These are phyloP conservation scores for Fusarium nisikadoi DNA, from an alignment of 2,329 filamentous ascomycete species.

Conservation along the genomic window DNA sequence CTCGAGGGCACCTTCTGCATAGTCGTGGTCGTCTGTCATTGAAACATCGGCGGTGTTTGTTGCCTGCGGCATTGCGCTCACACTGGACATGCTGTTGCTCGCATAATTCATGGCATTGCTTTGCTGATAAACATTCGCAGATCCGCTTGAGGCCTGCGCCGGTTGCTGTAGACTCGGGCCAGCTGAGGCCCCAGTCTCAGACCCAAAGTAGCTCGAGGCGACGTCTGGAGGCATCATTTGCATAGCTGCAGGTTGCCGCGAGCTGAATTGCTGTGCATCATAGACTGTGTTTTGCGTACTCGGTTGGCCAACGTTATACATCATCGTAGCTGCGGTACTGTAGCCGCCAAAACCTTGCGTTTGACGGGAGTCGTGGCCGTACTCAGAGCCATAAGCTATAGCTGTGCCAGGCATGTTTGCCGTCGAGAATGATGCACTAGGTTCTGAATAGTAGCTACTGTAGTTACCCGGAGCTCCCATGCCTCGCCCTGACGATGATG, in stretches of 20 bases:
- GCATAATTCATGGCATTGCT: constrained; percentile 66
- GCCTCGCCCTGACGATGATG: constrained; percentile 59
- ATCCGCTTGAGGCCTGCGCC: constrained; percentile 57
- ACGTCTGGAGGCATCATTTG: constrained; percentile 68
- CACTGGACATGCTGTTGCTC: constrained; percentile 56
- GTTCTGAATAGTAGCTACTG: constrained; percentile 69
- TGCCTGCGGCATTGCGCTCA: constrained; percentile 57
- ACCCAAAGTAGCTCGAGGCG: constrained; percentile 76
- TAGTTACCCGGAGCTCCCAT: constrained; percentile 68
- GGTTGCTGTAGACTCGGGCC: constrained; percentile 64
- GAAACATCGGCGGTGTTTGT: constrained; percentile 55
- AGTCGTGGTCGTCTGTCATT: constrained; percentile 67
- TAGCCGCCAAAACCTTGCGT: constrained; percentile 67
- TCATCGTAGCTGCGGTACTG: constrained; percentile 70
- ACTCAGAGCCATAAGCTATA: constrained; percentile 72
- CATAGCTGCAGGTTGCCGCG: constrained; percentile 79
- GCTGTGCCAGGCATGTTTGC: constrained; percentile 66
- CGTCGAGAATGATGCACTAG: constrained; percentile 62
- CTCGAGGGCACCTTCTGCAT: constrained; percentile 67
- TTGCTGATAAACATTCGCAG: constrained; percentile 73
- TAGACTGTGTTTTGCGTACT: constrained; percentile 73
- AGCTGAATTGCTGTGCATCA: constrained; percentile 79
- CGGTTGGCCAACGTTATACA: constrained; percentile 81
- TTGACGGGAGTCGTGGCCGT: constrained; percentile 70
- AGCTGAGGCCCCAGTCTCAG: constrained; percentile 58